These are phyloP conservation scores for Aspergillus coremiiformis DNA, from an alignment of 495 filamentous ascomycete species.

Conservation along the genomic window DNA sequence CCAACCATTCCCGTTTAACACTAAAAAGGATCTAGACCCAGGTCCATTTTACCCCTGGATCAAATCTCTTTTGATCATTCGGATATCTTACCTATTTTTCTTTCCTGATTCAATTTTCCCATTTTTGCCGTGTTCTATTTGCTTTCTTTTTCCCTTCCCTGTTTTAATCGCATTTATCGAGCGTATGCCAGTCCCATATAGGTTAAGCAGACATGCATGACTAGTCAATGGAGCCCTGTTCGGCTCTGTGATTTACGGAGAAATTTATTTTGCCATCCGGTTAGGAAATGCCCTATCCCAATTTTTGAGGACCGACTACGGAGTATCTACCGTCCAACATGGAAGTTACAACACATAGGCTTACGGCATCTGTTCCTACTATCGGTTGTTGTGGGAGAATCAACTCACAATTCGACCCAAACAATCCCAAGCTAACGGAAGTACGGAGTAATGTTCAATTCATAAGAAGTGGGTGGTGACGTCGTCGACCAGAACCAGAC, in stretches of 20 bases:
- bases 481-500: constrained; percentile 20
- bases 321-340: constrained; percentile 9
- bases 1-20: constrained; percentile 12
- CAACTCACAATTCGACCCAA: not conserved
- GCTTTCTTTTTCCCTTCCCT: not conserved
- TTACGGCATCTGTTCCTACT: not conserved
- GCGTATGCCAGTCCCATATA: not conserved
- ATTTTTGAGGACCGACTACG: too few relatives aligned
- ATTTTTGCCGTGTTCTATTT: not conserved
- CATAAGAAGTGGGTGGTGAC: constrained; percentile 20
- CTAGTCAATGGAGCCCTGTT: not conserved
- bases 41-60: constrained; percentile 17
- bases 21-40: constrained; percentile 25
- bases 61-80: constrained; percentile 7
- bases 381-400: not conserved
- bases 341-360: not conserved
- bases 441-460: too few relatives aligned
- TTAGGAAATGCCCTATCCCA: too few relatives aligned
- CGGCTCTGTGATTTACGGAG: constrained; percentile 26
- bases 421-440: too few relatives aligned
- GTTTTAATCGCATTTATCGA: not conserved
- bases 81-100: not conserved
- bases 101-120: not conserved
- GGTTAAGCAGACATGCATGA: not conserved
- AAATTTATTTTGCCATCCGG: constrained; percentile 23